These are phyloP conservation scores for Salvia miltiorrhiza DNA, from an alignment of 257 asterid genomes.

Conservation along the genomic window DNA sequence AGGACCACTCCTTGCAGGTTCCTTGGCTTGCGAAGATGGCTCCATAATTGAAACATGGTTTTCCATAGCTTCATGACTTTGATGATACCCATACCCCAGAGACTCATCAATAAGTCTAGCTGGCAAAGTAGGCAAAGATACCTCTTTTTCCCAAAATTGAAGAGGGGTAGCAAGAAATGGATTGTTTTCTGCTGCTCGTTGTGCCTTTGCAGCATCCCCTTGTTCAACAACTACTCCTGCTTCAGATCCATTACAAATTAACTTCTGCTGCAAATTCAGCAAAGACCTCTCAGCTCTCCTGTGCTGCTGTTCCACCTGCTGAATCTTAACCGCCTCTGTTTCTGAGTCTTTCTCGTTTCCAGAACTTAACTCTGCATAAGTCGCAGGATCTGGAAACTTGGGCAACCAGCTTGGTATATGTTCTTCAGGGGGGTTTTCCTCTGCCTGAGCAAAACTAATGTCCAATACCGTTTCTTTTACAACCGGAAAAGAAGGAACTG, in stretches of 20 bases:
- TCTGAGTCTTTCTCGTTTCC: slow-evolving; percentile 32
- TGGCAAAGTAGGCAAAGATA: slow-evolving; percentile 49
- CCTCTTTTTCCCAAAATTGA: slow-evolving; percentile 57
- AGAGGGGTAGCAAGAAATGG: slow-evolving; percentile 72
- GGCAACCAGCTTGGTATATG: slow-evolving; percentile 80
- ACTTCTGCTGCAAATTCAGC: slow-evolving; percentile 34
- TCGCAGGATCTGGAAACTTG: slow-evolving; percentile 45
- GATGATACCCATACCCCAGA: slow-evolving; percentile 23
- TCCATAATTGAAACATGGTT: slow-evolving; percentile 34
- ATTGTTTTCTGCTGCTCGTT: slow-evolving; percentile 40
- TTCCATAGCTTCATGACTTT: slow-evolving; percentile 26
- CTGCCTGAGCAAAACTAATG: slow-evolving; percentile 44
- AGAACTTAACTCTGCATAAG: slow-evolving; percentile 28
- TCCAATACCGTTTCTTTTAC: slow-evolving; percentile 37
- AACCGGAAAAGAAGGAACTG: slow-evolving; percentile 61
- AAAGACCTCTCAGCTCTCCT: slow-evolving; percentile 38
- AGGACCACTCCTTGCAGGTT: slow-evolving; percentile 28
- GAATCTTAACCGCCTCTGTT: slow-evolving; percentile 22
- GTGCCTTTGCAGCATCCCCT: slow-evolving; percentile 42
- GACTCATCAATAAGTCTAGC: slow-evolving; percentile 41
- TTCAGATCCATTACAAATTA: slow-evolving; percentile 45
- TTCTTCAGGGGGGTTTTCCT: slow-evolving; percentile 42
- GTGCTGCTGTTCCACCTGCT: slow-evolving; percentile 33
- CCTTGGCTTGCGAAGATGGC: slow-evolving; percentile 39
- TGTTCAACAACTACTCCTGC: slow-evolving; percentile 31